Base-by-base conservation (phyloP, 2,329 filamentous ascomycete genomes). In the Penicillium freii region DNA sequence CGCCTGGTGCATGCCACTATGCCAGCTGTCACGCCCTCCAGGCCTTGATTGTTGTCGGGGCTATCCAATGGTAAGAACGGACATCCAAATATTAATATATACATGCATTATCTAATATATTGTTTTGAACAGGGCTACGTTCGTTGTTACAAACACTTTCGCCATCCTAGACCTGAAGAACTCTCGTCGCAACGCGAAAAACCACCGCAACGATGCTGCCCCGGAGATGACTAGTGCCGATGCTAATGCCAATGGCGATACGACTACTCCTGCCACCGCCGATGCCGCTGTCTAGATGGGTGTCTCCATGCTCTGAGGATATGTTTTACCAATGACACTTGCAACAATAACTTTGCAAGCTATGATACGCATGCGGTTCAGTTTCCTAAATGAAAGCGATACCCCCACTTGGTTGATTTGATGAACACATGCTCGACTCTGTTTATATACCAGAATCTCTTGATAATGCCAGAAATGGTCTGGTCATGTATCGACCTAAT, bases 71-170 rank as follows among this genome's bases (percentile, higher is more conserved):
- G 65, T 67, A 43, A 62, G 59, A 54, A 10, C 13, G 6, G 15
- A 25, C 5, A 1, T 13, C 21, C 2, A 42, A n/a, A 7, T 5
- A 42, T 11, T 8, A 21, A 46, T 29, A 8, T 1, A 8, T 5
- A 1, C 1, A 7, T 33, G 10, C 13, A 11, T 23, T 17, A 11
- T 47, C 29, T 34, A 34, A 47, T 19, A 7, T 9, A 29, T 44
- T 13, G 29, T 23, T 51, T 1, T 5, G 3, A 33, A n/a, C 39
- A 66, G 65, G 65, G 62, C 63, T 17, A 60, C 65, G 5, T 67
- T 66, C 54, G 39, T 56, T n/a, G 56, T 67, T 29, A 67, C 65
- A 11, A 67, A 67, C 7, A 43, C 51, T 39, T 65, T 62, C n/a
- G 65, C 65, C 17, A 29, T 67, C 27, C 23, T 63, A 33, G 65